Percentiles rank a stretch among this genome's conserved stretches.
Evolutionary conservation across 176 grass and related monocot genomes (phyloP).

Genomic region (Oryza officinalis): DNA sequence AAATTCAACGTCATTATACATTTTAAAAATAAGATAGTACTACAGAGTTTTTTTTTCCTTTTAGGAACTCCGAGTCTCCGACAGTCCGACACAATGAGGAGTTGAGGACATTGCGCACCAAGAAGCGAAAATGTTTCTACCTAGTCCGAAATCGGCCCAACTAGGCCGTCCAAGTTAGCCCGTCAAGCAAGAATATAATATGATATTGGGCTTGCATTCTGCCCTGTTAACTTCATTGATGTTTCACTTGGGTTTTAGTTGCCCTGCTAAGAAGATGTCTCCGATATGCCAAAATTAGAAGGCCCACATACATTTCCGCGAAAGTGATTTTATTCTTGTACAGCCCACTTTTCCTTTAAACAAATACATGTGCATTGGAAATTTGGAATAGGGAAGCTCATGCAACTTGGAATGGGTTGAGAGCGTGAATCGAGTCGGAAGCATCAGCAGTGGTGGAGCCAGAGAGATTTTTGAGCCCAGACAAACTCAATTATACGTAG

Average conservation of each 20-base stretch:
- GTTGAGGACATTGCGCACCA: not conserved
- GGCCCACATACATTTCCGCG: not conserved
- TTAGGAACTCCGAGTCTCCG: not conserved
- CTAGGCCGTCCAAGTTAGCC: not conserved
- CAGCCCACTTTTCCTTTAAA: too few relatives aligned
- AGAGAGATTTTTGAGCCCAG: too few relatives aligned
- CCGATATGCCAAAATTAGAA: not conserved
- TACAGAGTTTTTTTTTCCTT: not conserved
- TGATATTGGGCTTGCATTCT: not conserved
- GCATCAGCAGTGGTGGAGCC: too few relatives aligned
- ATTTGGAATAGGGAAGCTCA: too few relatives aligned
- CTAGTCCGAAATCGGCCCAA: not conserved
- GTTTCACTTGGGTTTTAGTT: not conserved
- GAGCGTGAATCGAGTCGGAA: too few relatives aligned
- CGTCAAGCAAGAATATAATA: not conserved
- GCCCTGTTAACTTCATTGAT: not conserved
- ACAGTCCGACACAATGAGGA: not conserved
- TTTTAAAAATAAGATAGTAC: too few relatives aligned
- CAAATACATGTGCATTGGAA: too few relatives aligned
- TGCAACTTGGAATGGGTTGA: too few relatives aligned
- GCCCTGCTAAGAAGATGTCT: too few relatives aligned
- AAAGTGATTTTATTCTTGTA: too few relatives aligned
- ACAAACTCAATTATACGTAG: too few relatives aligned
- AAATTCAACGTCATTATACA: too few relatives aligned
- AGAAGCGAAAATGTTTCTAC: not conserved